These are phyloP conservation scores for Rhizopus microsporus DNA, from an alignment of 371 early-diverging fungal species.

Conservation along the genomic window DNA sequence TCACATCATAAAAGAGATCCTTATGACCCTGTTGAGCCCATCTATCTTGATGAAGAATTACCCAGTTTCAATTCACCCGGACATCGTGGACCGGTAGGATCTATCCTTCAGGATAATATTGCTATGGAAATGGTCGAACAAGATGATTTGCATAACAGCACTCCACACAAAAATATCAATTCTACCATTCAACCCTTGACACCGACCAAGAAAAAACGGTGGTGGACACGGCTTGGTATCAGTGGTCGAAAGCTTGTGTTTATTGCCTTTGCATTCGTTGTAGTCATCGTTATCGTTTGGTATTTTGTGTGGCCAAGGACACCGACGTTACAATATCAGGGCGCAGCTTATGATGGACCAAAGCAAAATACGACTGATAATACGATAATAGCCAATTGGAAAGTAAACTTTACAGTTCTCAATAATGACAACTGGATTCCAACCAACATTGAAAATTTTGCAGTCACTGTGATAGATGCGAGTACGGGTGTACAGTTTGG, in stretches of 20 bases:
- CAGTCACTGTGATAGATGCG: constrained; percentile 21
- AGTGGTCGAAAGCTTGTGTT: constrained; percentile 29
- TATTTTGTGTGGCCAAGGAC: constrained; percentile 51
- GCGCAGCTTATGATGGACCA: constrained; percentile 17
- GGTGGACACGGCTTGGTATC: constrained; percentile 24
- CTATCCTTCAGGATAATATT: constrained; percentile 44
- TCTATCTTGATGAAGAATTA: constrained; percentile 37
- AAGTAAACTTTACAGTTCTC: constrained; percentile 30
- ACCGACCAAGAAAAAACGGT: constrained; percentile 26
- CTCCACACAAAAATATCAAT: constrained; percentile 4
- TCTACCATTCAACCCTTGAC: constrained; percentile 13
- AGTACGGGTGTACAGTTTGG: constrained; percentile 22
- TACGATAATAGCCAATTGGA: constrained; percentile 25
- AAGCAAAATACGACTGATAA: constrained; percentile 10
- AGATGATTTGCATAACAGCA: neutral
- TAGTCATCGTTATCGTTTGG: constrained; percentile 31
- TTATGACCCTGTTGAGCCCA: constrained; percentile 30
- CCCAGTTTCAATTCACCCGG: constrained; percentile 35
- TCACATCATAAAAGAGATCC: constrained; percentile 41
- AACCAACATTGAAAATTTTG: constrained; percentile 24
- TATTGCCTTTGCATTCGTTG: constrained; percentile 28
- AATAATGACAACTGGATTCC: constrained; percentile 35
- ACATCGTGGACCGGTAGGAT: constrained; percentile 30
- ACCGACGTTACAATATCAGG: constrained; percentile 25
- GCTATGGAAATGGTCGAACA: constrained; percentile 43